These are phyloP conservation scores for Vitis riparia DNA, from an alignment of 164 flowering plant genomes.

Conservation along the genomic window DNA sequence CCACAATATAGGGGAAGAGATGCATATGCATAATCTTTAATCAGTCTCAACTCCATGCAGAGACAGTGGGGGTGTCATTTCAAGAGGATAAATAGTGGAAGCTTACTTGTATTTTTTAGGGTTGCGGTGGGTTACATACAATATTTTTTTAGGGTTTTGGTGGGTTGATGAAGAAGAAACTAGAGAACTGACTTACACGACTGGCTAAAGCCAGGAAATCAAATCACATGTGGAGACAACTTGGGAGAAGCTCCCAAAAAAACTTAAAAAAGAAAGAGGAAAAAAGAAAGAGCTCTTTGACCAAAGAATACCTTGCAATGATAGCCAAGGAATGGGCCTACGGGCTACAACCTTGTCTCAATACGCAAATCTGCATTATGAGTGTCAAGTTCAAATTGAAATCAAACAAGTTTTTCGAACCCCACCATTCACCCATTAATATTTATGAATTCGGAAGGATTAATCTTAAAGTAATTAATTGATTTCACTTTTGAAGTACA, in stretches of 20 bases:
- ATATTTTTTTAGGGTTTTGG: too few relatives aligned
- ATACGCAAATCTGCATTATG: not conserved
- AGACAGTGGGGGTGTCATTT: constrained; percentile 25
- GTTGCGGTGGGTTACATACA: too few relatives aligned
- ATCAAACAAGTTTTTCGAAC: not conserved
- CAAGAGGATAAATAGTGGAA: not conserved
- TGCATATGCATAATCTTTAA: not conserved
- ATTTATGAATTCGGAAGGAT: too few relatives aligned
- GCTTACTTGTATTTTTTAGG: too few relatives aligned
- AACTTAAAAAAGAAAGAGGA: too few relatives aligned
- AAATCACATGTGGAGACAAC: constrained; percentile 27
- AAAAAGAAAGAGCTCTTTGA: constrained; percentile 6
- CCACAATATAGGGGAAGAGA: constrained; percentile 30
- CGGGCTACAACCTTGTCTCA: not conserved
- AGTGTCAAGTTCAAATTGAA: not conserved
- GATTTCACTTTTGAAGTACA: not conserved
- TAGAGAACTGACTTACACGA: constrained; percentile 1
- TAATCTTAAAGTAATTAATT: too few relatives aligned
- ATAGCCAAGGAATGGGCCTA: not conserved
- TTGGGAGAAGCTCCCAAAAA: constrained; percentile 9
- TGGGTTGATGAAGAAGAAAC: too few relatives aligned
- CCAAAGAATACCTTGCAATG: not conserved
- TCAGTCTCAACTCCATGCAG: too few relatives aligned
- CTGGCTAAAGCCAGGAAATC: not conserved
- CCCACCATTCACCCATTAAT: too few relatives aligned